A percentile compares a stretch with the other conserved stretches of the same genome.
Evolutionary conservation across 306 rosid genomes (phyloP).

Genomic region (Gleditsia sinensis): DNA sequence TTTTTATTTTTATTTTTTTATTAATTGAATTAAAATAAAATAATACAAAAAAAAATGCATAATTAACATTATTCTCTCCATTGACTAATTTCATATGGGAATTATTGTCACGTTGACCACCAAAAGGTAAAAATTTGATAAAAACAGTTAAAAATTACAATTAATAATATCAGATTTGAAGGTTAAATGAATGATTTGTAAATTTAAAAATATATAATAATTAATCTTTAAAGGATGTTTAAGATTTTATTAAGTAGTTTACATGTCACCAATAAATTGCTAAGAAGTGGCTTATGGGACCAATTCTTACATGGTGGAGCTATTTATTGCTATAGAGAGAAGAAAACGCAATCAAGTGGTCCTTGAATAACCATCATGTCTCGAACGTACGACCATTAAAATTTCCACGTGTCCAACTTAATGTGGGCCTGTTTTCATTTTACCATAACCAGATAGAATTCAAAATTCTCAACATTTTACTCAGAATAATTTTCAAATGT

Average conservation of each 20-base stretch:
- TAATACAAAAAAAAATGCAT: no score
- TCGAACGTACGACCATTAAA: neutral
- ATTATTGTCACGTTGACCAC: no score
- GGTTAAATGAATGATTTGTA: neutral
- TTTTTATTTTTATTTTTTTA: no score
- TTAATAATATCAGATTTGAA: neutral
- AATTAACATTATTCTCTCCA: no score
- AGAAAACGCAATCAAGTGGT: conserved; percentile 9
- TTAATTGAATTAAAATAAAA: no score
- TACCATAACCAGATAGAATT: neutral
- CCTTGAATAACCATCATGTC: neutral
- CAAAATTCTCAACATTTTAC: neutral
- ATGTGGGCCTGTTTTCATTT: neutral
- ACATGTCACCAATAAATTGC: neutral
- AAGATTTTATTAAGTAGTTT: no score
- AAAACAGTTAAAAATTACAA: neutral
- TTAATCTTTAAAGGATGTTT: neutral
- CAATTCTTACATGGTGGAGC: neutral
- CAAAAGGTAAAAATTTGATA: neutral
- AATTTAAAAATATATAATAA: neutral
- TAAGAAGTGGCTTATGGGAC: neutral
- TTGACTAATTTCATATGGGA: no score
- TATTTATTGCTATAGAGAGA: neutral
- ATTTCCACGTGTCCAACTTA: conserved; percentile 28
- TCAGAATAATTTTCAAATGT: neutral